These are phyloP conservation scores for Pichia sp. DNA, from an alignment of 1,139 yeast species.

Conservation along the genomic window DNA sequence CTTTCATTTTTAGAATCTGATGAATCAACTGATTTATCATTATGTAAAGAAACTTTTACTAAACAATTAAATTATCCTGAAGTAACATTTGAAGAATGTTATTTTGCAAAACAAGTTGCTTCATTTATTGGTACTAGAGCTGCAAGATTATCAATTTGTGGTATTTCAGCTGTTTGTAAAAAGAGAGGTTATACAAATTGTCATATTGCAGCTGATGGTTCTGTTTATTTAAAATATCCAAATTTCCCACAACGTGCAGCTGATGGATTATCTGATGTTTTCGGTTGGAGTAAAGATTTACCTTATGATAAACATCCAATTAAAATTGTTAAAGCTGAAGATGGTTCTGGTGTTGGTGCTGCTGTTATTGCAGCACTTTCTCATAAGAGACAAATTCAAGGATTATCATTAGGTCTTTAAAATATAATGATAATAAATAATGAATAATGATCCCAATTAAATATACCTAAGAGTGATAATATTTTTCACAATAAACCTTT, in stretches of 20 bases:
- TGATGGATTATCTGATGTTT: conserved; percentile 81
- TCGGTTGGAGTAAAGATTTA: conserved; percentile 59
- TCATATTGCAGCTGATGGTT: conserved; percentile 98
- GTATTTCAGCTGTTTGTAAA: conserved; percentile 91
- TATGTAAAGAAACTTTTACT: conserved; percentile 63
- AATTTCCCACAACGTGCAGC: conserved; percentile 91
- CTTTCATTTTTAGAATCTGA: conserved; percentile 87
- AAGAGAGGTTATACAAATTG: conserved; percentile 75
- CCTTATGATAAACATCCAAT: conserved; percentile 62
- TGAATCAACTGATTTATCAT: conserved; percentile 79
- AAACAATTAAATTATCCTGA: conserved; percentile 46
- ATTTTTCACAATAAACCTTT: too few relatives aligned
- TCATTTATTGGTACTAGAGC: conserved; percentile 91
- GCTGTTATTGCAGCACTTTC: conserved; percentile 96
- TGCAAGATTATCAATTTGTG: conserved; percentile 90
- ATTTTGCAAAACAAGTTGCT: conserved; percentile 72
- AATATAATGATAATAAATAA: neutral
- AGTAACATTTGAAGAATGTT: conserved; percentile 78
- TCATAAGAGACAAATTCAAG: conserved; percentile 63
- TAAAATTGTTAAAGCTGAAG: conserved; percentile 84
- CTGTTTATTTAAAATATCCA: conserved; percentile 91
- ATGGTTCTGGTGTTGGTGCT: conserved; percentile 98
- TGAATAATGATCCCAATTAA: too few relatives aligned
- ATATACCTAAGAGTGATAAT: too few relatives aligned
- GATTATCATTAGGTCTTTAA: conserved; percentile 66